phyloP scores from a whole-genome alignment of 176 grass and related monocot genomes.

The maize (Zea mays) region Zm-B73-REFERENCE-NAM-5.0 NC_050097.1:213897001-213897500 shows the following conservation, averaged over 20 bases:
- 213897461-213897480: constrained; percentile 8
- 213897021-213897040: background rate
- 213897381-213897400: constrained; percentile 28
- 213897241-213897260: background rate
- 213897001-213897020: background rate
- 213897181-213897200: background rate
- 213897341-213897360: background rate
- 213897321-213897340: background rate
- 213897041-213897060: background rate
- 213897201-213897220: background rate
- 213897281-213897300: background rate
- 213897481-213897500: background rate
- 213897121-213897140: background rate
- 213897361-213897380: background rate
- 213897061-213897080: background rate
- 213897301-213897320: background rate
- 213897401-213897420: background rate
- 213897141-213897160: constrained; percentile 13
- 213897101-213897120: background rate
- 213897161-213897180: background rate
- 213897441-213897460: constrained; percentile 32
- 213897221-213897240: background rate
- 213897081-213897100: background rate
- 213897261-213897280: background rate
- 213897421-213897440: background rate